Conservation (phyloP, 2,329 filamentous ascomycete genomes). For the Helicocarpus griseus region DNA sequence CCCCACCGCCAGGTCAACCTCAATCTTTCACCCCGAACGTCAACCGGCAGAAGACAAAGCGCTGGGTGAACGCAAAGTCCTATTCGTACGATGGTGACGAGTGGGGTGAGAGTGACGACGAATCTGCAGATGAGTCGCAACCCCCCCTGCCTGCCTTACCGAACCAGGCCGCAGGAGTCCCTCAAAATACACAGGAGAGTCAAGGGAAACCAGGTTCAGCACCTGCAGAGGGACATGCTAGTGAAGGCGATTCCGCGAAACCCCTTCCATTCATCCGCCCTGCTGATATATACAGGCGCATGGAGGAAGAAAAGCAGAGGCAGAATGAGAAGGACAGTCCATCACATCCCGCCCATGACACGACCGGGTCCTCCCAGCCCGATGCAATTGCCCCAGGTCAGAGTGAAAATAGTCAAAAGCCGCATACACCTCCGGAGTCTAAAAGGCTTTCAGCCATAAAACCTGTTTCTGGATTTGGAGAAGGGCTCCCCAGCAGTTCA, state of each 20-base stretch:
- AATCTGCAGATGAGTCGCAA: slow-evolving; percentile 52
- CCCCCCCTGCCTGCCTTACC: slow-evolving; percentile 31
- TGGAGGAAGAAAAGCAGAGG: slow-evolving; percentile 55
- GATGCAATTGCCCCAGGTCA: not conserved
- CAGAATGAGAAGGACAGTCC: slow-evolving; percentile 47
- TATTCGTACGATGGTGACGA: slow-evolving; percentile 87
- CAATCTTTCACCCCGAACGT: slow-evolving; percentile 73
- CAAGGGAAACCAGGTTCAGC: slow-evolving; percentile 18
- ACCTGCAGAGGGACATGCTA: slow-evolving; percentile 14
- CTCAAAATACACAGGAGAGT: slow-evolving; percentile 7
- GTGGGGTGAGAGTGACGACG: slow-evolving; percentile 65
- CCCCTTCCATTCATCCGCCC: slow-evolving; percentile 59
- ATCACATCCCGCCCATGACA: slow-evolving; percentile 1
- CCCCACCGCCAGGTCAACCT: slow-evolving; percentile 29
- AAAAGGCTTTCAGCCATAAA: slow-evolving; percentile 1
- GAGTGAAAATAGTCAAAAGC: not conserved
- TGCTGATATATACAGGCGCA: slow-evolving; percentile 65
- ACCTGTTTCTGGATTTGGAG: slow-evolving; percentile 21
- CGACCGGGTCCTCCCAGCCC: no score
- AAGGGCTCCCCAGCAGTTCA: slow-evolving; percentile 18
- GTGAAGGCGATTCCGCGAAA: slow-evolving; percentile 34
- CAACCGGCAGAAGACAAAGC: slow-evolving; percentile 79
- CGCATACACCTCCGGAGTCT: not conserved
- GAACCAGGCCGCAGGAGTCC: slow-evolving; percentile 14
- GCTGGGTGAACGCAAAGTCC: slow-evolving; percentile 86